Base-by-base conservation (phyloP, 345 rosid genomes). In the Camelina laxa region DNA sequence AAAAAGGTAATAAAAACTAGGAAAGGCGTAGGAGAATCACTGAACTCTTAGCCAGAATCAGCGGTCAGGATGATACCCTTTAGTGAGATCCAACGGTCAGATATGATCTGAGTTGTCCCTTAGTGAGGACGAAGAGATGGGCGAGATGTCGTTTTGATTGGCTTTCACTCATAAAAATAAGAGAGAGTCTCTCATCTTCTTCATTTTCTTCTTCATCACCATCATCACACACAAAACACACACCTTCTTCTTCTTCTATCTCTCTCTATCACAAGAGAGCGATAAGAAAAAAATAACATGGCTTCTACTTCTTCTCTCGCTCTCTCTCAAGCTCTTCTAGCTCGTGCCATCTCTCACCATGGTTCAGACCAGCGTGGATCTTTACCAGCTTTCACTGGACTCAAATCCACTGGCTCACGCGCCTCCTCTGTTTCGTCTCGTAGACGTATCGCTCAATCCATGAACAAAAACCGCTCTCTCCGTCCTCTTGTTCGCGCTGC, bases 231-330 rank as follows among this genome's bases (percentile, higher is more conserved):
- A n/a, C n/a, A n/a, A n/a, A n/a, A n/a, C n/a, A n/a, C n/a, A n/a
- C 62, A 16, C 22, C 27, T 17, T 17, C 63, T 33, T 35, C 24
- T 30, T n/a, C 42, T 57, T 33, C 60, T 56, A 20, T 16, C 14
- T n/a, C 65, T 59, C 78, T 62, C 67, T 36, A n/a, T 33, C 65
- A 9, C 50, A 42, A 51, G 76, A 62, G 69, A 72, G 69, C 53
- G 3, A 33, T 27, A 4, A 4, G 5, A 31, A 31, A 31, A 6
- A 51, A 39, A 15, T 13, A 4, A 4, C 24, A 73, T 84, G 91
- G 89, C 92, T 73, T 83, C 94, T 6, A 76, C 90, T 73, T 85
- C 89, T 7, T 85, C 97, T 38, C 77, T 82, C 17, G 78, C 86
- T 41, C 89, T 87, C 51, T 86, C 93, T 5, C 96, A 85, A 62